Percentiles rank a stretch among this genome's conserved stretches.
Evolutionary conservation across 148 eudicot genomes (phyloP).

Genomic region (Nepenthes gracilis): DNA sequence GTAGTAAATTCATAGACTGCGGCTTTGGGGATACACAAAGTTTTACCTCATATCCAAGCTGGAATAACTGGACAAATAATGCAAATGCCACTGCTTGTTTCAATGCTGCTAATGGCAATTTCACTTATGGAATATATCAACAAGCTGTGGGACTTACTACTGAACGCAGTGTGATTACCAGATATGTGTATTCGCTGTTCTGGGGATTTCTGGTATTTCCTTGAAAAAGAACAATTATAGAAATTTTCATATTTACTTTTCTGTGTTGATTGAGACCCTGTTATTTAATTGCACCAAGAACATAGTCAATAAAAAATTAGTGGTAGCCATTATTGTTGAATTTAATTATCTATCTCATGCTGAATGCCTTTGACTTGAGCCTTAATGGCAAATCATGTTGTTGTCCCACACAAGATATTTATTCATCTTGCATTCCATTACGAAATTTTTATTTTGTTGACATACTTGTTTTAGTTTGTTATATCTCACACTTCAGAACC

Average conservation of each 20-base stretch:
- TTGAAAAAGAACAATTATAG: neutral
- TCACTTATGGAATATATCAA: constrained; percentile 56
- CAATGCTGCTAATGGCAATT: constrained; percentile 6
- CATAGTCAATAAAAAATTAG: too few relatives aligned
- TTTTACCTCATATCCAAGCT: neutral
- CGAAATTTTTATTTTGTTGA: too few relatives aligned
- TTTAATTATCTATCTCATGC: too few relatives aligned
- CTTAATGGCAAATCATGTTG: too few relatives aligned
- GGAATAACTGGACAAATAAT: constrained; percentile 40
- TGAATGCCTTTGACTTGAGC: too few relatives aligned
- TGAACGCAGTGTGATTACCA: constrained; percentile 15
- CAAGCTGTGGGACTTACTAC: constrained; percentile 51
- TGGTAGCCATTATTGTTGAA: too few relatives aligned
- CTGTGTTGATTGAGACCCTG: neutral
- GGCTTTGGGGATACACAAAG: constrained; percentile 23
- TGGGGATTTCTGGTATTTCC: constrained; percentile 90
- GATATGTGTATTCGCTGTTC: constrained; percentile 68
- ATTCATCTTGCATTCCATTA: too few relatives aligned
- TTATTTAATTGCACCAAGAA: neutral
- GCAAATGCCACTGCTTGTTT: constrained; percentile 30
- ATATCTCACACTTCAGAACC: neutral
- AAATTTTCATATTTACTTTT: neutral
- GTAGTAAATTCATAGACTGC: constrained; percentile 49
- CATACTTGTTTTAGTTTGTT: too few relatives aligned
- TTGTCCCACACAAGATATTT: too few relatives aligned